Base-by-base conservation (phyloP, 805 yeast species). In the Cyberlindnera xishuangbannaensis region DNA sequence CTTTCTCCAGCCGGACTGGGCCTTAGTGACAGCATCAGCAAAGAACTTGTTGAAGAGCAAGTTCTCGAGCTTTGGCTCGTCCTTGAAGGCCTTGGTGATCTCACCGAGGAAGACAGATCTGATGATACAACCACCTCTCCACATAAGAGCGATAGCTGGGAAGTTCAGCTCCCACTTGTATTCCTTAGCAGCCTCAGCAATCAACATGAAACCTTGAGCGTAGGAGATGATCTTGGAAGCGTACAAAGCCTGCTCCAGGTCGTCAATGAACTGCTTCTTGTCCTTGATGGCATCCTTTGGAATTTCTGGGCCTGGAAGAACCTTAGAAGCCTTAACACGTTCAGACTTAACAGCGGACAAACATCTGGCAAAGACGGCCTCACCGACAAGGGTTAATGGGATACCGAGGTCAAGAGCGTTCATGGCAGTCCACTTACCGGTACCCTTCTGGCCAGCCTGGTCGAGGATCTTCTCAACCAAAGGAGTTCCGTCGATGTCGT, bases 91-190 rank as follows among this genome's bases (percentile, higher is more conserved):
- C 62, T 85, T 65, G 50, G 98, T 90, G 69, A 90, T 90, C 67
- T 90, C 97, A 59, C 80, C 97, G 61, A 90, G 74, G 83, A 90
- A 90, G 48, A 90, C 97, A 39, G 98, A 90, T 77, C 97, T 85
- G 70, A 90, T 90, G 67, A 90, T 90, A 77, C 98, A 90, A 56
- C 98, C 98, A 73, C 98, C 98, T 78, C 98, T 82, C 98, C 98
- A 90, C 97, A 90, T 90, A 58, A 92, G 77, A 53, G 97, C 97
- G 56, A 92, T 92, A 41, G 95, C 92, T 54, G 97, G 95, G 79
- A 85, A 83, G 82, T 90, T 92, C 63, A 90, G 76, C 67, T 84
- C 79, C 98, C 98, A 90, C 59, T 80, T 80, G 76, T 86, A 90
- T 65, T 86, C 95, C 68, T 76, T 81, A 51, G 95, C 97, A 53